These are phyloP conservation scores for Aegilops umbellulata DNA, from an alignment of 176 grass and related monocot genomes.

Conservation along the genomic window DNA sequence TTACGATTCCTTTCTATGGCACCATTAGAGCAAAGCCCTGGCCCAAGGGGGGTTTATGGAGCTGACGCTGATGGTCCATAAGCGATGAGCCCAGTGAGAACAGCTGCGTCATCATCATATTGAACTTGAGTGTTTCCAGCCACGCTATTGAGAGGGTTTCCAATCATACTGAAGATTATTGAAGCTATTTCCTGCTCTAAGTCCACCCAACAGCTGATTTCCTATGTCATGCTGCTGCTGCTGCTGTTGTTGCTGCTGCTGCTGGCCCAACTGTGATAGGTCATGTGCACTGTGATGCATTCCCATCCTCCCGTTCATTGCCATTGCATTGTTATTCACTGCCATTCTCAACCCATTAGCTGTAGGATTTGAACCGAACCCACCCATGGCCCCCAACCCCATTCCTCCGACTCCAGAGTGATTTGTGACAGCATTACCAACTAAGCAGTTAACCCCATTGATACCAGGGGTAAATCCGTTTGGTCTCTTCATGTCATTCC, in stretches of 20 bases:
- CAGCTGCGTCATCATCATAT: constrained; percentile 32
- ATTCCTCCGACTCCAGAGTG: constrained; percentile 51
- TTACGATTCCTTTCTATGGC: constrained; percentile 25
- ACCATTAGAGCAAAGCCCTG: constrained; percentile 16
- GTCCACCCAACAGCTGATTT: constrained; percentile 65
- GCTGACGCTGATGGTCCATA: constrained; percentile 22
- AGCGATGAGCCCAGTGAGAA: background rate
- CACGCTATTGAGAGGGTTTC: constrained; percentile 75
- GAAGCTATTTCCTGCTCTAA: constrained; percentile 76
- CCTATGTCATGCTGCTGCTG: constrained; percentile 73
- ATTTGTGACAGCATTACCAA: constrained; percentile 64
- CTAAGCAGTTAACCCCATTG: constrained; percentile 56
- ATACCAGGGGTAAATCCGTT: constrained; percentile 50
- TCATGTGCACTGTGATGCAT: constrained; percentile 68
- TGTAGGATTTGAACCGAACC: constrained; percentile 31
- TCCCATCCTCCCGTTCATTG: constrained; percentile 64
- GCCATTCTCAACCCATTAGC: constrained; percentile 42
- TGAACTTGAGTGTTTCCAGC: background rate
- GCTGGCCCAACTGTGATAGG: constrained; percentile 53
- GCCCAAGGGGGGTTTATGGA: background rate
- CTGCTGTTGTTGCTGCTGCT: constrained; percentile 44
- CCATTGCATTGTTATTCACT: constrained; percentile 60
- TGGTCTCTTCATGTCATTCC: constrained; percentile 60
- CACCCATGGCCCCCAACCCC: constrained; percentile 54
- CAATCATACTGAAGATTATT: constrained; percentile 89